Evolutionary conservation across 2,329 filamentous ascomycete species (phyloP).

Genomic region (Fusarium siculi): DNA sequence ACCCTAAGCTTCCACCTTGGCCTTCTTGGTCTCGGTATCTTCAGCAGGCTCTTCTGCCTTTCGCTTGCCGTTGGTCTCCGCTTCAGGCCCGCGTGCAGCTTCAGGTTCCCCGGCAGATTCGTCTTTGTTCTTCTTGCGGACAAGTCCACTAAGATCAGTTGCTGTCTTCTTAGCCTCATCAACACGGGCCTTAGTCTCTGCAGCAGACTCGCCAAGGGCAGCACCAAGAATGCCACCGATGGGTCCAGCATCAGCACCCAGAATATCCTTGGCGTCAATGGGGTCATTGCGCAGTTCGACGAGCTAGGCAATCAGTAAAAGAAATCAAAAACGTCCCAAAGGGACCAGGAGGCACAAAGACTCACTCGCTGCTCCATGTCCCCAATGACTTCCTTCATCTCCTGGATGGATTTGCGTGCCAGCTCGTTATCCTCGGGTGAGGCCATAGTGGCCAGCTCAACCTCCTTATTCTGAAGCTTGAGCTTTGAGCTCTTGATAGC

Average conservation of each 20-base stretch:
- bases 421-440: conserved; percentile 74
- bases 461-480: conserved; percentile 76
- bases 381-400: conserved; percentile 80
- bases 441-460: conserved; percentile 70
- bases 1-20: conserved; percentile 48
- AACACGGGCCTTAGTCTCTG: conserved; percentile 70
- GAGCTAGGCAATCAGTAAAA: conserved; percentile 58
- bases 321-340: background rate
- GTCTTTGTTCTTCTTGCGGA: conserved; percentile 73
- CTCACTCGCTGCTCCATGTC: conserved; percentile 82
- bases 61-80: conserved; percentile 53
- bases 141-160: conserved; percentile 78
- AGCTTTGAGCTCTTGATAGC: conserved; percentile 78
- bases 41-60: conserved; percentile 48
- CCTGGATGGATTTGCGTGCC: conserved; percentile 70
- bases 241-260: conserved; percentile 55
- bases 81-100: conserved; percentile 38
- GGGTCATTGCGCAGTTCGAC: conserved; percentile 72
- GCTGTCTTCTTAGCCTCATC: conserved; percentile 79
- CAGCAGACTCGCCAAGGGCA: conserved; percentile 69
- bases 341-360: conserved; percentile 28
- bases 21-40: conserved; percentile 49
- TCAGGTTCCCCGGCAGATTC: conserved; percentile 33
- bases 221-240: conserved; percentile 71
- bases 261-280: conserved; percentile 55